Conservation (phyloP, 768 basidiomycete genomes). For the Suillus sp. region DNA sequence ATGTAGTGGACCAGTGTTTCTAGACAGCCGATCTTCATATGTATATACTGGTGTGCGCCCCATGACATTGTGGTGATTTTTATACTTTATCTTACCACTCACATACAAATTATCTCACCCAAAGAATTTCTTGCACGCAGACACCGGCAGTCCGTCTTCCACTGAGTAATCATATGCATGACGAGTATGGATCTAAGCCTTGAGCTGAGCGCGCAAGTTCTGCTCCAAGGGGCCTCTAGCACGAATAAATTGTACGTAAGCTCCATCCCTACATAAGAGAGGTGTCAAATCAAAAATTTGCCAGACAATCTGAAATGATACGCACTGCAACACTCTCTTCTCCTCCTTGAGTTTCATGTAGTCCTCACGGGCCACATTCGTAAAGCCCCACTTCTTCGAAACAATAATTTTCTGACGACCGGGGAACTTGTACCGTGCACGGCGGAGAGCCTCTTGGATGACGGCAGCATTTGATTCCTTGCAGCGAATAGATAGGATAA, state of each 20-base stretch:
- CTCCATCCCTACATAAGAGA: conserved; percentile 72
- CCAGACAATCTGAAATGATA: conserved; percentile 27
- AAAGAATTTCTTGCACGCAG: background rate
- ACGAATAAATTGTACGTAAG: conserved; percentile 93
- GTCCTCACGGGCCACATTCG: conserved; percentile 87
- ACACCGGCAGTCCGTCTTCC: background rate
- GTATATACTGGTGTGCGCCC: no score
- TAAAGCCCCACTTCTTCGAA: conserved; percentile 99
- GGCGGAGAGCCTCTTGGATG: conserved; percentile 96
- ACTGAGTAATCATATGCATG: background rate
- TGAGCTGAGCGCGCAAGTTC: conserved; percentile 85
- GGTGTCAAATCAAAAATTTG: conserved; percentile 10
- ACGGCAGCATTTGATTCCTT: conserved; percentile 87
- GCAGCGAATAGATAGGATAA: conserved; percentile 90
- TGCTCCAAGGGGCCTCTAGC: conserved; percentile 83
- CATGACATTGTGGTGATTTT: no score
- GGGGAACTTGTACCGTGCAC: conserved; percentile 99
- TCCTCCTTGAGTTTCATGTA: conserved; percentile 89
- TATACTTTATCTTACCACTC: background rate
- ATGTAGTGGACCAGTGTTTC: no score
- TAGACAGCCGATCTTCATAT: no score
- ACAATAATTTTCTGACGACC: conserved; percentile 97
- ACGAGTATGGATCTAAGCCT: conserved; percentile 46
- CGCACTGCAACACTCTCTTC: conserved; percentile 86
- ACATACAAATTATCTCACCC: background rate